phyloP scores from a whole-genome alignment of 331 rosid species.

The Prunus yedoensis region DNA sequence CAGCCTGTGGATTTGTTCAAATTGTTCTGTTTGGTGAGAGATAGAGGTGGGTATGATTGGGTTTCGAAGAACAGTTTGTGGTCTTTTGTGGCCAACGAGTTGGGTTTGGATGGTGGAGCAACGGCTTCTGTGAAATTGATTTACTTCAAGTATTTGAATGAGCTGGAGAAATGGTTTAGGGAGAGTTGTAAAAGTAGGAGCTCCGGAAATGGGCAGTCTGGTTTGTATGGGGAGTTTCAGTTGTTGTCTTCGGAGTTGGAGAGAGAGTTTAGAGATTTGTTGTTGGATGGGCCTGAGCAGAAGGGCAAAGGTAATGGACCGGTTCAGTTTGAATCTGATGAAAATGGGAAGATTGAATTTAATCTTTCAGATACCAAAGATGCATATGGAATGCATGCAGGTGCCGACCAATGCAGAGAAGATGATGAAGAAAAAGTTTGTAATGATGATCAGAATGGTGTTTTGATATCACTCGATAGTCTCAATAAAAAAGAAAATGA shows the following conservation, averaged over 20 bases:
- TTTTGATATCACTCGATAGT: constrained; percentile 18
- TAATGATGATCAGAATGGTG: constrained; percentile 24
- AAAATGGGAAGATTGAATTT: constrained; percentile 31
- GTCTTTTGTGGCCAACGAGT: constrained; percentile 53
- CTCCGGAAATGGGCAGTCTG: constrained; percentile 37
- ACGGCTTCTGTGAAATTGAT: constrained; percentile 54
- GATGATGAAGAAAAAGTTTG: constrained; percentile 11
- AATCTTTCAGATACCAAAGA: constrained; percentile 24
- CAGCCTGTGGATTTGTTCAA: constrained; percentile 61
- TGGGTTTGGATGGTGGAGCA: constrained; percentile 44
- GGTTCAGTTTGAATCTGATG: constrained; percentile 31
- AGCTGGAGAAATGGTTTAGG: constrained; percentile 63
- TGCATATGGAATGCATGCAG: constrained; percentile 21
- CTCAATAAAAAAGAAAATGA: constrained; percentile 32
- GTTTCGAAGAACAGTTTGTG: constrained; percentile 61
- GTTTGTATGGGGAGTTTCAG: constrained; percentile 27
- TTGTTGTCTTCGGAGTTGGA: constrained; percentile 46
- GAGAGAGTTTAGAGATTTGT: constrained; percentile 46
- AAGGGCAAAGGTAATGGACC: constrained; percentile 30
- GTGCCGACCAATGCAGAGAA: constrained; percentile 4
- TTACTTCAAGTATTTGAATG: constrained; percentile 62
- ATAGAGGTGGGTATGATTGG: constrained; percentile 61
- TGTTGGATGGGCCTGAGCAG: constrained; percentile 26
- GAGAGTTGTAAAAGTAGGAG: constrained; percentile 35
- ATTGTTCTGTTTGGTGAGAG: constrained; percentile 56